Base-by-base conservation (phyloP, 768 basidiomycete genomes). In the Royoungia palumana region DNA sequence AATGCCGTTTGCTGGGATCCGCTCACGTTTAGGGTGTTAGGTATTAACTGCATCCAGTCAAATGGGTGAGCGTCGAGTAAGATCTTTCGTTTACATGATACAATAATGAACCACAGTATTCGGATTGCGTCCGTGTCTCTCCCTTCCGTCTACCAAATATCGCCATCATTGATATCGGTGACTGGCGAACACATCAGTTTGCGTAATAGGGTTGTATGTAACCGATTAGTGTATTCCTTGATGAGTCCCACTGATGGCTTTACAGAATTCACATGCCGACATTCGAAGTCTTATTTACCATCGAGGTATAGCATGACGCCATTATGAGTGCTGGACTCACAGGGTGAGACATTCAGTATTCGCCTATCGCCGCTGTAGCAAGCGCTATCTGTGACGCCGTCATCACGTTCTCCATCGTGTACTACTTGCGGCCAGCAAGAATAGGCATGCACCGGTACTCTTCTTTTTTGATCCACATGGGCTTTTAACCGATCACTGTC, bases 371-470 rank as follows among this genome's bases (percentile, higher is more conserved):
- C 7, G 44, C 51, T 14, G 2, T 63, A 17, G 38, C 56, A 10
- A 54, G 58, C n/a, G 53, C 63, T 17, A 2, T 52, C 17, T 65
- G 63, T 22, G 60, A 62, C 45, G 41, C 37, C 13, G 5, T 48
- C 41, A 63, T 65, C 46, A 63, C 58, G 2, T 3, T 5, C 12
- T 53, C 55, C 11, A 35, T 63, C n/a, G 27, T 44, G 0, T 59
- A 50, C 41, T 60, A 51, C 32, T 41, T 63, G 32, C 55, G 48
- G 20, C 41, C 55, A 11, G 39, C n/a, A 14, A 49, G 49, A 20
- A 54, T 46, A 19, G 55, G 39, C 14, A 10, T 42, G 30, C 32
- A 17, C 28, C 50, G 58, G 61, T 63, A 47, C 12, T 6, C 36
- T 17, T 32, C 30, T 13, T 22, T 25, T 7, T 27, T 21, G 1